Base-by-base conservation (phyloP, 192 early-diverging fungal species). In the Gryganskiella cystojenkinii region DNA sequence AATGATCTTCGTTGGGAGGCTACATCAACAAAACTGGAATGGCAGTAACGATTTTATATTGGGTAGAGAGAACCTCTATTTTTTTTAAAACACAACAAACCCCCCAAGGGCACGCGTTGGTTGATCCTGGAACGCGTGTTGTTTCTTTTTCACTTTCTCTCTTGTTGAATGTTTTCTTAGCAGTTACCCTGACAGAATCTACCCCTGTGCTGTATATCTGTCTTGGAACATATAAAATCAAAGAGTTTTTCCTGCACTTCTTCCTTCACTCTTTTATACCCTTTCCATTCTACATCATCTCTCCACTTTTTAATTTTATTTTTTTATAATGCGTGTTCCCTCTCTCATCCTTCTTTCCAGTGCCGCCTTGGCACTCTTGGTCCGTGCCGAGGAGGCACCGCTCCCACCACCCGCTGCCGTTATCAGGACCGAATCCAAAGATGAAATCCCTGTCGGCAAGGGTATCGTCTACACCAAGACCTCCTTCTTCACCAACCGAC, bases 381-480 rank as follows among this genome's bases (percentile, higher is more conserved):
- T 46, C 24, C 37, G 28, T 2, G 63, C 63, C 3, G 63, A 64
- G 33, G 47, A 37, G 4, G 15, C 9, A 2, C 19, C 60, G n/a
- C 19, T 30, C 22, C 9, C 40, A 1, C 1, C 19, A 9, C 2
- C 27, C 28, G 52, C 25, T 6, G 11, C 50, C 3, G 37, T 37
- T 20, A 22, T 42, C 22, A 37, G 42, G 15, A 24, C 15, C 19
- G n/a, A 56, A 27, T 15, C 35, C 19, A n/a, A 5, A 2, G 4
- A 5, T 0, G 28, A 33, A 2, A 8, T 25, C 22, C 67, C 67
- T 22, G 67, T 70, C 11, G 67, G 67, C 2, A 70, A 70, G 0
- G 68, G 68, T 6, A 70, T 62, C 22, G 59, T 62, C 40, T 70
- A 61, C 31, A 61, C 58, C 35, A 61, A 61, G 51, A 33, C 57